Base-by-base conservation (phyloP, 192 early-diverging fungal species). In the Spinellus fusiger region DNA sequence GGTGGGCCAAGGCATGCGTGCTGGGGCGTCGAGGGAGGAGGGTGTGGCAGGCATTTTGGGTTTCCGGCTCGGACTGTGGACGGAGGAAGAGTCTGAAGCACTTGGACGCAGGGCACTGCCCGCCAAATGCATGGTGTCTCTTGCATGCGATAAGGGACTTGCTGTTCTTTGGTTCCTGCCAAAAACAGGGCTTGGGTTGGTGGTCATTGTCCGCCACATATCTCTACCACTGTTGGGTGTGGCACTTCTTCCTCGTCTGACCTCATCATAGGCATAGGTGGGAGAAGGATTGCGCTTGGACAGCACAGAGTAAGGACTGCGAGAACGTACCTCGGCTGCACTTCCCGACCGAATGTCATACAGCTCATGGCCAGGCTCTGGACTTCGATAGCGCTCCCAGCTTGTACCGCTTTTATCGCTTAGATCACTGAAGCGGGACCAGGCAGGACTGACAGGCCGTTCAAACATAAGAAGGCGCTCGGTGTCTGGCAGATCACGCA, bases 401-500 rank as follows among this genome's bases (percentile, higher is more conserved):
- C 60, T 54, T 6, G 37, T 56, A 23, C 23, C 38, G 20, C 48
- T 48, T 15, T 54, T 62, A 29, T 68, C 66, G 37, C 71, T 72
- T n/a, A 48, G 32, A 48, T 60, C 69, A 40, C 65, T 68, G 23
- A 59, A 44, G 15, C 57, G 60, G 27, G 71, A 73, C 56, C 65
- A 66, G 0, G 70, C 61, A 25, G 71, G 71, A 37, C 65, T 68
- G 7, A 60, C 31, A 12, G 71, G 66, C 15, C 66, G 65, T 10
- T 64, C 66, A 20, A 62, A 56, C 23, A 62, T 54, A 12, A 64
- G 10, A 9, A 55, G 28, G 31, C 37, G 49, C 27, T 67, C 65
- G 23, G 59, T 73, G 26, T 73, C 71, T 8, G 71, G 71, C 3
- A 73, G 37, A 28, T 73, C 65, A 26, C 46, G 48, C 16, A 37